phyloP scores from a whole-genome alignment of 257 asterid genomes.

The Solanum neorickii region DNA sequence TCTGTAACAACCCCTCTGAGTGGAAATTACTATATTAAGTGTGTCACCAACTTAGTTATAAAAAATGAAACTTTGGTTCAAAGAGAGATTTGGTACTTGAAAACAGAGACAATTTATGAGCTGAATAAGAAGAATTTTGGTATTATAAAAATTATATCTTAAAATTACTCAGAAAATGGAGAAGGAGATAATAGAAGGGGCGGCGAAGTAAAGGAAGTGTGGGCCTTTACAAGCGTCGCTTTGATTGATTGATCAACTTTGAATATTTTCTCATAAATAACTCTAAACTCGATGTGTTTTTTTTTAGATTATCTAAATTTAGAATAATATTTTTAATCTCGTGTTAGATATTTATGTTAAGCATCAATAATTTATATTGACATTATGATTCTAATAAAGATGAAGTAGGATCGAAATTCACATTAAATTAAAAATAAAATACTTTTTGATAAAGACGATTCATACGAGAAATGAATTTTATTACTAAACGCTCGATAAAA shows the following conservation, averaged over 20 bases:
- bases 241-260: not conserved
- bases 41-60: not conserved
- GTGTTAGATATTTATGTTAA: not conserved
- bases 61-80: slow-evolving; percentile 42
- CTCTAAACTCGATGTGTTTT: not conserved
- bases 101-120: slow-evolving; percentile 9
- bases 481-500: not conserved
- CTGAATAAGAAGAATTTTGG: not conserved
- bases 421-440: fast-evolving
- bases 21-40: slow-evolving; percentile 22
- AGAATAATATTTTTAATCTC: not conserved
- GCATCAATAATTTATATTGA: not conserved
- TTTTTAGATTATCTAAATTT: not conserved
- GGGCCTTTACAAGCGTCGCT: not conserved
- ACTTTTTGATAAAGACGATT: not conserved
- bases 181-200: not conserved
- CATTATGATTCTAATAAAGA: not conserved
- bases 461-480: not conserved
- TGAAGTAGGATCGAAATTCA: not conserved
- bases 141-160: not conserved
- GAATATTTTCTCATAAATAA: not conserved
- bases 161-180: not conserved
- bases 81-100: slow-evolving; percentile 64
- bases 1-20: slow-evolving; percentile 39
- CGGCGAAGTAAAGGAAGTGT: not conserved